Evolutionary conservation across 306 rosid genomes (phyloP), one percentile per base, ranked within the genome.

Genomic region (Cajanus cajan): DNA sequence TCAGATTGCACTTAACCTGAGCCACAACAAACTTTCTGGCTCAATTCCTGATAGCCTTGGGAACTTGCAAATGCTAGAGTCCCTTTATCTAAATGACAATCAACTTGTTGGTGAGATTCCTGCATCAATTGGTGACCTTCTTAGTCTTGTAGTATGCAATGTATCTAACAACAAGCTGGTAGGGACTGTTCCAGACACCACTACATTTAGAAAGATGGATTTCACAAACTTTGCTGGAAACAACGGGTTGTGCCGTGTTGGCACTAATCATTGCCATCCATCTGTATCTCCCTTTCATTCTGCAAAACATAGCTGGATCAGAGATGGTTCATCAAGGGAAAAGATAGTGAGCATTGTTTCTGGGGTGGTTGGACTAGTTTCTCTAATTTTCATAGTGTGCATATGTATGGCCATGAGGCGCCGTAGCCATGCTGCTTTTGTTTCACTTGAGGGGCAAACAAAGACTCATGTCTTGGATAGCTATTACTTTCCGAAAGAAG

Each of bases 401-500:
- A 79, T 91, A 74, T 89, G 87, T 77, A 82, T 66, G 74, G 87
- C 83, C 47, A 86, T 82, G 78, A 90, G 85, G 82, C 85, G 87
- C 36, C 85, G 40, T 13, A 73, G 71, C 10, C 78, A 86, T 24
- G 45, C 81, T 78, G 47, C 86, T 71, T 84, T 75, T 64, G 86
- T 87, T 77, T 75, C 97, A 1, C 64, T 84, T 25, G 88, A 89
- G 71, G 88, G 75, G 71, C 85, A 82, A 78, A 19, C 80, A 72
- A 86, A 70, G 74, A 86, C 88, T 63, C 78, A 87, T 7, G 85
- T 72, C 19, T 68, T 87, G 6, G 88, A 91, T 70, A 78, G 87
- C 82, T 93, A 91, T 62, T 93, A 91, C 84, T 90, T 89, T 66
- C 98, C 98, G 0, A 91, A 90, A 79, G 90, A 88, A 82, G 97